Evolutionary conservation across 2,329 filamentous ascomycete species (phyloP).

Genomic region (Emydomyces testavorans): DNA sequence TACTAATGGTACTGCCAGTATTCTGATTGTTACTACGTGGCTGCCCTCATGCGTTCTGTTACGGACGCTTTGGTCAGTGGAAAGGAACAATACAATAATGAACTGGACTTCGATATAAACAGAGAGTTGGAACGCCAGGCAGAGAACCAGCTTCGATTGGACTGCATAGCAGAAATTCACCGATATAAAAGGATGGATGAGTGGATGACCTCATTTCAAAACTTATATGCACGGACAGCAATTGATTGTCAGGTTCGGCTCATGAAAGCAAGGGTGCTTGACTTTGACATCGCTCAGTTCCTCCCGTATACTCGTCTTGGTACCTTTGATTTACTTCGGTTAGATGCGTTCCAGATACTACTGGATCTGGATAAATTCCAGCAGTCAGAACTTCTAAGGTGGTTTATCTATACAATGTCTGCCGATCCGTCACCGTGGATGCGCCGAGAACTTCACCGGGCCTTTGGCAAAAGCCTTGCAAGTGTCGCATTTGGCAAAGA

Average conservation of each 20-base stretch:
- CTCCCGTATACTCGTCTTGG: constrained; percentile 49
- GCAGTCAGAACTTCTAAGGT: constrained; percentile 42
- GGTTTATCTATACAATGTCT: constrained; percentile 46
- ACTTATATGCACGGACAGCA: constrained; percentile 51
- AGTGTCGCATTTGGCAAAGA: constrained; percentile 48
- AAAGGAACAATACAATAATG: constrained; percentile 27
- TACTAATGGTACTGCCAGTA: constrained; percentile 39
- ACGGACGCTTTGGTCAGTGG: constrained; percentile 43
- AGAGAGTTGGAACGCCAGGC: constrained; percentile 40
- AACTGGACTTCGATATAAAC: constrained; percentile 37
- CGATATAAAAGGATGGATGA: constrained; percentile 54
- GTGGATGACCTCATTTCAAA: constrained; percentile 55
- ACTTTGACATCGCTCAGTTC: constrained; percentile 45
- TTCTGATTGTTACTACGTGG: constrained; percentile 82
- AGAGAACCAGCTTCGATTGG: constrained; percentile 45
- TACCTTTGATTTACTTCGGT: constrained; percentile 49
- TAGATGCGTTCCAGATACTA: constrained; percentile 49
- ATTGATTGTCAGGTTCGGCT: constrained; percentile 48
- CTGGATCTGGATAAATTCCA: constrained; percentile 45
- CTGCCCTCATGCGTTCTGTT: constrained; percentile 59
- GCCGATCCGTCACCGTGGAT: constrained; percentile 49
- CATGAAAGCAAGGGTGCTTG: constrained; percentile 43
- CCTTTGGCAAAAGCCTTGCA: constrained; percentile 47
- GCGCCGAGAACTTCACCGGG: constrained; percentile 40
- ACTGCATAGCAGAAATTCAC: constrained; percentile 50